A percentile compares a stretch with the other conserved stretches of the same genome.
These are phyloP conservation scores for Ailanthus altissimus DNA, from an alignment of 345 rosid genomes.

Conservation along the genomic window DNA sequence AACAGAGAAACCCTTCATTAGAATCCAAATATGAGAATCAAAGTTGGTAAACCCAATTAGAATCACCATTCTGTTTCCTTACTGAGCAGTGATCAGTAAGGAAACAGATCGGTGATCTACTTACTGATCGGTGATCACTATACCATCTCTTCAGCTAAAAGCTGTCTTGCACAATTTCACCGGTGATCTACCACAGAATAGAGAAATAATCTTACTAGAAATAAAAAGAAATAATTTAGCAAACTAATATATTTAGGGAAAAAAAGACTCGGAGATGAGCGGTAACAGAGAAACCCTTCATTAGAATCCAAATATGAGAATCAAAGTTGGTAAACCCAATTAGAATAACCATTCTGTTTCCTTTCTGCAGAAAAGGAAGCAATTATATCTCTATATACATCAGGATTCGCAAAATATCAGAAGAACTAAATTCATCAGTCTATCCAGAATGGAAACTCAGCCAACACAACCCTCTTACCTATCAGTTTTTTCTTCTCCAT, in stretches of 20 bases:
- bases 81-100: no score
- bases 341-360: background rate
- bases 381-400: slow-evolving; percentile 3
- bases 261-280: no score
- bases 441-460: no score
- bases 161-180: no score
- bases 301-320: background rate
- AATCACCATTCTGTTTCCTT: background rate
- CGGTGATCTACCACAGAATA: no score
- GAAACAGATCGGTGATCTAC: no score
- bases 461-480: no score
- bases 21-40: background rate
- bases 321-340: background rate
- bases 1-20: background rate
- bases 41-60: background rate
- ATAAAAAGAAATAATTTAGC: background rate
- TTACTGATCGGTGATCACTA: no score
- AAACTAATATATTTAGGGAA: background rate
- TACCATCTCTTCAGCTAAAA: no score
- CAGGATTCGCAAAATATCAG: background rate
- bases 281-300: background rate
- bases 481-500: no score
- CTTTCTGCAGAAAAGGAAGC: background rate
- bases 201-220: no score
- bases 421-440: background rate